A percentile compares a stretch with the other conserved stretches of the same genome.
Evolutionary conservation across 2,329 filamentous ascomycete genomes (phyloP).

Genomic region (Aspergillus brunneoviolaceus): DNA sequence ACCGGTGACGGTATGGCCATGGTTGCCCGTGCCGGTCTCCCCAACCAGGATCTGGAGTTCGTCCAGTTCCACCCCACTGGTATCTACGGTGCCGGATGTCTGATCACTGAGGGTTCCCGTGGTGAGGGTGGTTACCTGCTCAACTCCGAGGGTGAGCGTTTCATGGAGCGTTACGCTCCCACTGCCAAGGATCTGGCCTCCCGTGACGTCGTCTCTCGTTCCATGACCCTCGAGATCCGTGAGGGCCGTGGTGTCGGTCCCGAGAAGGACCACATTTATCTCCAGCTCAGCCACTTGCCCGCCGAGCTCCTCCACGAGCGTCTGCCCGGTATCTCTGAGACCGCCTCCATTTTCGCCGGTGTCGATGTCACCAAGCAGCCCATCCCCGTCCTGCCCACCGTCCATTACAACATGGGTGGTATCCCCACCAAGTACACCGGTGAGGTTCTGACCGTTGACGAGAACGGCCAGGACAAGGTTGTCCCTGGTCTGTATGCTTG

Average conservation of each 20-base stretch:
- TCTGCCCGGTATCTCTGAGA: slow-evolving; percentile 97
- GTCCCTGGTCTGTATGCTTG: slow-evolving; percentile 95
- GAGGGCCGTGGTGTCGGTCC: slow-evolving; percentile 95
- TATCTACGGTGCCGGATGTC: slow-evolving; percentile 96
- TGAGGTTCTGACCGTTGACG: slow-evolving; percentile 87
- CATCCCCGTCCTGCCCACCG: slow-evolving; percentile 92
- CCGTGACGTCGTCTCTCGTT: slow-evolving; percentile 93
- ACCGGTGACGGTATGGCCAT: slow-evolving; percentile 99
- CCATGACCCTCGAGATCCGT: slow-evolving; percentile 97
- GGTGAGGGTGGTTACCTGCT: slow-evolving; percentile 97
- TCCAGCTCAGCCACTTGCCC: slow-evolving; percentile 93
- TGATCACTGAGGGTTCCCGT: slow-evolving; percentile 97
- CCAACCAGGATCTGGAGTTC: slow-evolving; percentile 99
- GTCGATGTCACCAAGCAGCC: slow-evolving; percentile 97
- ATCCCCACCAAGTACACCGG: slow-evolving; percentile 97
- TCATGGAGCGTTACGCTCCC: slow-evolving; percentile 98
- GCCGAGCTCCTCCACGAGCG: slow-evolving; percentile 90
- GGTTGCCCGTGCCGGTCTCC: slow-evolving; percentile 95
- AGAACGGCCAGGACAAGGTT: slow-evolving; percentile 82
- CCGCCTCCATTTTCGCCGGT: slow-evolving; percentile 92
- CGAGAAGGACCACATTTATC: slow-evolving; percentile 98
- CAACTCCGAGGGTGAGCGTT: slow-evolving; percentile 96
- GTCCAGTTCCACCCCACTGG: slow-evolving; percentile 99
- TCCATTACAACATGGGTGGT: slow-evolving; percentile 99
- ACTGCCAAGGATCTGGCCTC: slow-evolving; percentile 97